Percentiles rank a stretch among this genome's conserved stretches.
Conservation (phyloP, 2,329 filamentous ascomycete genomes). For the Nothomitra cinnamomea region DNA sequence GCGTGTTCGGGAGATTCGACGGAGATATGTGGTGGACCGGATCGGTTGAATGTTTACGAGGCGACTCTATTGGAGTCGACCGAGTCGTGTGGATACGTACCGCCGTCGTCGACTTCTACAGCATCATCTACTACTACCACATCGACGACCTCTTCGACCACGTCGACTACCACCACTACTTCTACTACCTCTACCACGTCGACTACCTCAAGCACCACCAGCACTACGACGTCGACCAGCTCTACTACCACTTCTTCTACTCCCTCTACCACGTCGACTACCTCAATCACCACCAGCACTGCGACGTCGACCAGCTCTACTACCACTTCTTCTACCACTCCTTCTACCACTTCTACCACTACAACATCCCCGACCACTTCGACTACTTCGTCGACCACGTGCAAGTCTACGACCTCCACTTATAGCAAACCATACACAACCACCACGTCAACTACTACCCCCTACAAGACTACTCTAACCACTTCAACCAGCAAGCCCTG, state of each 20-base stretch:
- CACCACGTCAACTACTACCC: constrained; percentile 4
- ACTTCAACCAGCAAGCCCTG: constrained; percentile 9
- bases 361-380: constrained; percentile 7
- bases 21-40: constrained; percentile 20
- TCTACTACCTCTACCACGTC: constrained; percentile 8
- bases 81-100: constrained; percentile 29
- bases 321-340: constrained; percentile 1
- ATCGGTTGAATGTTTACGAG: constrained; percentile 23
- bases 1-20: constrained; percentile 20
- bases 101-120: constrained; percentile 13
- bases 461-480: constrained; percentile 6
- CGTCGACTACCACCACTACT: constrained; percentile 5
- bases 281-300: constrained; percentile 5
- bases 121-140: constrained; percentile 6
- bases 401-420: constrained; percentile 6
- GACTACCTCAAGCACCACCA: constrained; percentile 5
- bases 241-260: constrained; percentile 6
- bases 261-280: constrained; percentile 7
- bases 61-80: constrained; percentile 32
- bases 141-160: constrained; percentile 9
- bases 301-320: constrained; percentile 6
- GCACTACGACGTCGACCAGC: constrained; percentile 1
- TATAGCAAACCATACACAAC: constrained; percentile 7
- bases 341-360: constrained; percentile 7
- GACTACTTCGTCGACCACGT: neutral